Evolutionary conservation across 805 yeast genomes (phyloP).

Genomic region (Dipodascopsis uninucleata): DNA sequence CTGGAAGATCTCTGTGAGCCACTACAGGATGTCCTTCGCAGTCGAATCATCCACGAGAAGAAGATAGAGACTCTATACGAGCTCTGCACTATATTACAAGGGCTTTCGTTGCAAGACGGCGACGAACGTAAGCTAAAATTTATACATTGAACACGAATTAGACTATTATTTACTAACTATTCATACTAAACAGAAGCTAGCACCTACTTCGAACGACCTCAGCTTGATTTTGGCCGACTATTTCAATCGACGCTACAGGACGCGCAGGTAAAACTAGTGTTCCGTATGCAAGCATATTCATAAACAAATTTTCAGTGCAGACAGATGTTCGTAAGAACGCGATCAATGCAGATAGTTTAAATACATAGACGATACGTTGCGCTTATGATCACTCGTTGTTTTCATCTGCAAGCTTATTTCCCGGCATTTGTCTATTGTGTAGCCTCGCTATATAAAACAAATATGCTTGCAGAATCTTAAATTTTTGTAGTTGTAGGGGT

Average conservation of each 20-base stretch:
- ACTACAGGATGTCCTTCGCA: constrained; percentile 65
- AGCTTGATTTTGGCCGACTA: constrained; percentile 51
- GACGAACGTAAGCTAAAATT: constrained; percentile 9
- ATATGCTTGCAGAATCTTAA: no score
- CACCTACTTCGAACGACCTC: constrained; percentile 31
- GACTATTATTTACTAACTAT: not conserved
- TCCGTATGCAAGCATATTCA: constrained; percentile 63
- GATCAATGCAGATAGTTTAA: no score
- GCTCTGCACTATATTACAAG: constrained; percentile 58
- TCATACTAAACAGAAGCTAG: not conserved
- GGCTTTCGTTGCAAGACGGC: constrained; percentile 32
- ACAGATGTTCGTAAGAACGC: no score
- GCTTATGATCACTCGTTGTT: no score
- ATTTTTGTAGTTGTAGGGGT: no score
- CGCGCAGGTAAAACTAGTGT: constrained; percentile 74
- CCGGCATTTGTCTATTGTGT: no score
- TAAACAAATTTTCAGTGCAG: no score
- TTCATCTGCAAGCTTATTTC: no score
- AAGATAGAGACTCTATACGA: constrained; percentile 71
- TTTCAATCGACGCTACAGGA: constrained; percentile 72
- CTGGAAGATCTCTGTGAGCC: constrained; percentile 69
- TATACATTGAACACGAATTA: not conserved
- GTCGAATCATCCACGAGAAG: constrained; percentile 63
- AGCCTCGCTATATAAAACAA: no score
- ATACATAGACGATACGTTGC: no score